Base-by-base conservation (phyloP, 306 rosid genomes). In the Castanea crenata region DNA sequence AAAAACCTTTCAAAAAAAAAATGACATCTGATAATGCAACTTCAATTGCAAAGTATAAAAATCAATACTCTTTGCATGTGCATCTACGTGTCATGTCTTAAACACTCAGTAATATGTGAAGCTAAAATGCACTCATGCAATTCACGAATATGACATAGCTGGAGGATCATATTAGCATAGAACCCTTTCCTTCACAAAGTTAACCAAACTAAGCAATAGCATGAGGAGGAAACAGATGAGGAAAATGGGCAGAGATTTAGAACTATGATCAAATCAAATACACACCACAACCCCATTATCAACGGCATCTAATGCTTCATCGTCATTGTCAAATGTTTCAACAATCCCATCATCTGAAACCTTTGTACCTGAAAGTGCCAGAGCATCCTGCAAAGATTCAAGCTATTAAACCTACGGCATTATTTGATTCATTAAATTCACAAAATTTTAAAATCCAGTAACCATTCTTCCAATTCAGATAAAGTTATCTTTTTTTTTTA, bases 241-340 rank as follows among this genome's bases (percentile, higher is more conserved):
- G 1, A 68, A 59, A 73, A 68, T 20, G 41, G 35, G 19, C 75
- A 55, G 13, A 8, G n/a, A 18, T 54, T 49, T 21, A 27, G 15
- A 80, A 41, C 35, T 13, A 55, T 21, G 59, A 55, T 1, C 73
- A 58, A 75, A 65, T 27, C 35, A 55, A 75, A 71, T 32, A 76
- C 96, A 18, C 82, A 94, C 97, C 85, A 55, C 92, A 82, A 91
- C 90, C 10, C 92, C 93, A 55, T 85, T 86, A 31, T 88, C 85
- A 13, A 69, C 80, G 1, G 95, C 99, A 57, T 90, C 90, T 21
- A 92, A 78, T 19, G 97, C 97, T 57, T 90, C 90, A 63, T 91
- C 95, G 73, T 94, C 97, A 74, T 91, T 92, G 49, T 79, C 78
- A 79, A 92, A 94, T 27, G 93, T 91, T 87, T 91, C 89, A 69